Evolutionary conservation across 257 asterid genomes (phyloP), one percentile per base, ranked within the genome.

Genomic region (Hygrophila difformis): DNA sequence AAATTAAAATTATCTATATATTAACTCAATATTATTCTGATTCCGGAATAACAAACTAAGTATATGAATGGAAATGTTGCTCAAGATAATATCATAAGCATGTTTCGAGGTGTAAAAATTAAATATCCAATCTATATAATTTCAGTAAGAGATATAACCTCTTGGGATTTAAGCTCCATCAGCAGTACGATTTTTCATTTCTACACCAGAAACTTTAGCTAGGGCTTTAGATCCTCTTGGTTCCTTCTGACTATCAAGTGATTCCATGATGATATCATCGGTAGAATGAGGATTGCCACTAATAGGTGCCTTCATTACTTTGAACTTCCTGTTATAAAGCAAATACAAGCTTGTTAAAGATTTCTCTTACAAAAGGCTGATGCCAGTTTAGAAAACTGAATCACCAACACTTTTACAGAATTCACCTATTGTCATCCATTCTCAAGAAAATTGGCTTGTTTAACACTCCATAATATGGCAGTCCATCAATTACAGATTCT

Each of bases 401-500:
- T 40, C 12, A 36, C 39, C 14, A 50, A 44, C 55, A 49, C 12
- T 15, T 38, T 51, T 15, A 47, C 19, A 44, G 59, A 28, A 42
- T 55, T 65, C 57, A 82, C 94, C 78, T 67, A 39, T 40, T 70
- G 37, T 45, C 61, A 13, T 66, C 59, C 43, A 55, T 57, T 70
- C 66, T 61, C 61, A 41, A 33, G 44, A 71, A 60, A 60, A 52
- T 64, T 43, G 74, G 75, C 66, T 69, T 77, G 49, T 69, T 70
- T 34, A 91, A 31, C 39, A 91, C 58, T 53, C 99, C 99, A 52
- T 76, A 83, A 52, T 85, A 84, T 57, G 69, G 80, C 74, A n/a
- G n/a, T n/a, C 96, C 99, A 63, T 83, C 94, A 21, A 91, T 82
- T 52, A 78, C 26, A 52, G 99, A 82, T 72, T 86, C 99, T 23